Evolutionary conservation across 495 filamentous ascomycete genomes (phyloP), one percentile per base, ranked within the genome.

Genomic region (Talaromyces ruber): DNA sequence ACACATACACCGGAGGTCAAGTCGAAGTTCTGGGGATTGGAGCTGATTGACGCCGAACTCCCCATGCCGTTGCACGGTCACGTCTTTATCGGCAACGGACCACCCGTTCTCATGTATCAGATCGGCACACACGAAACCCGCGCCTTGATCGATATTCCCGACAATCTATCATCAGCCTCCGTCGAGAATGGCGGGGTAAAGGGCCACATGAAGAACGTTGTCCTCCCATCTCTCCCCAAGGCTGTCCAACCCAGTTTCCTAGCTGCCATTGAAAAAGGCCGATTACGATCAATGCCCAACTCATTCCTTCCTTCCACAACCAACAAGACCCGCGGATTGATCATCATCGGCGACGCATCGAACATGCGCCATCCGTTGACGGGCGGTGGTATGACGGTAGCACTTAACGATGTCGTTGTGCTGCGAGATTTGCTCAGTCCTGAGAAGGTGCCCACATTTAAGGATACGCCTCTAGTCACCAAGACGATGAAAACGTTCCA

Each of bases 301-400:
- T 90, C 85, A 39, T 98, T 88, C 79, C 83, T 98, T 4, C 91
- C 94, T 16, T 83, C 93, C 0, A 80, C 85, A 9, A 86, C 88
- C 52, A 84, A 86, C 64, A 82, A 80, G 51, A 82, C 86, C 3
- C 83, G 86, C 0, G 94, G 94, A 11, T 76, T 97, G 64, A 77
- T 96, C 37, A 75, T 98, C 29, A 76, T 97, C 21, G 93, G 93
- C 61, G 93, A 97, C 74, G 93, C 93, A 7, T 86, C 93, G 77
- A 97, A 97, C 75, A 97, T 97, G 93, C 89, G 93, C 4, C 93
- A 97, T 76, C 93, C 93, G 0, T 77, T 97, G 12, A 97, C 93
- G 0, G 93, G 93, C 59, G 93, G 93, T 65, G 93, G 93, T 64
- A 97, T 97, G 93, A 97, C 93, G 0, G 93, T 97, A 0, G 93